Evolutionary conservation across 495 filamentous ascomycete species (phyloP).

Genomic region (Stereocaulon alpinum): DNA sequence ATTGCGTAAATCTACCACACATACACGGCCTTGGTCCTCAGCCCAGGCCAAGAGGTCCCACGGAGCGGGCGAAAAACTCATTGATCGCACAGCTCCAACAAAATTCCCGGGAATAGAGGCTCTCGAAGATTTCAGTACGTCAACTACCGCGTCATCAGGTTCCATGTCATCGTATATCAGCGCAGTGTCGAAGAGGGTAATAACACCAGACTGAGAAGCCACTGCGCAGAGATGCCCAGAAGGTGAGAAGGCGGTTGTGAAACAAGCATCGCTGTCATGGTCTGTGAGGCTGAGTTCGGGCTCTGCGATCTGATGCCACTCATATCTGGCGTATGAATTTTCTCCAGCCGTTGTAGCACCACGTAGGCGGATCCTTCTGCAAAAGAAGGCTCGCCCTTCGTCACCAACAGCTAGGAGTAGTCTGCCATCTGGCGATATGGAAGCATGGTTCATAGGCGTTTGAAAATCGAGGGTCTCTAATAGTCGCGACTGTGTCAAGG

Average conservation of each 20-base stretch:
- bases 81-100: conserved; percentile 75
- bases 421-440: conserved; percentile 78
- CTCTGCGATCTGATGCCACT: conserved; percentile 21
- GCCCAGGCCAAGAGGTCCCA: conserved; percentile 91
- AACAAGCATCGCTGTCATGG: conserved; percentile 43
- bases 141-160: conserved; percentile 33
- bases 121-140: conserved; percentile 34
- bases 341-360: conserved; percentile 35
- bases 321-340: conserved; percentile 20
- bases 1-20: conserved; percentile 72
- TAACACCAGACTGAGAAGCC: conserved; percentile 60
- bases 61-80: conserved; percentile 82
- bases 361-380: conserved; percentile 35
- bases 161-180: conserved; percentile 32
- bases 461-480: conserved; percentile 61
- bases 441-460: conserved; percentile 80
- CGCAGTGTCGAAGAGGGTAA: conserved; percentile 55
- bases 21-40: conserved; percentile 76
- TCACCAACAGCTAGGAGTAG: conserved; percentile 80
- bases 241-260: conserved; percentile 62
- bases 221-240: conserved; percentile 58
- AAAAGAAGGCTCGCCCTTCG: conserved; percentile 72
- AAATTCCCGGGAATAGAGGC: conserved; percentile 23
- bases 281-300: conserved; percentile 32
- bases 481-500: conserved; percentile 50